Evolutionary conservation across 2,329 filamentous ascomycete species (phyloP).

Genomic region (Colletotrichum cuscutae): DNA sequence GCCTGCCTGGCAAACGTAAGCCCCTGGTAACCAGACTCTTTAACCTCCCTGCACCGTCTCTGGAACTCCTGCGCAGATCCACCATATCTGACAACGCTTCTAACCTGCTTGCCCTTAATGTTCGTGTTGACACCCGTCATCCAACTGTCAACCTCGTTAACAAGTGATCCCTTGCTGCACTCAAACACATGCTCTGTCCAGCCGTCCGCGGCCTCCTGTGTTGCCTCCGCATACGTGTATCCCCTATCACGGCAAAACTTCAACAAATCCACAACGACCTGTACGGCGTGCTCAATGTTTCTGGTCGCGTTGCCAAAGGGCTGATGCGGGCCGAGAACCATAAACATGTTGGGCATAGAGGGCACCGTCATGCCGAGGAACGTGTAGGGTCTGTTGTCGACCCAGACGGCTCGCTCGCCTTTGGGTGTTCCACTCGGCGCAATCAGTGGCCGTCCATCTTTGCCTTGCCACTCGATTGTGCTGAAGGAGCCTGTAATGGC

Average conservation of each 20-base stretch:
- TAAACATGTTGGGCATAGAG: background rate
- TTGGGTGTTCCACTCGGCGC: background rate
- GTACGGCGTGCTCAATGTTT: conserved; percentile 41
- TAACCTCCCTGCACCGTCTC: conserved; percentile 47
- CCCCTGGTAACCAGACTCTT: conserved; percentile 39
- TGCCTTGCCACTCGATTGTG: background rate
- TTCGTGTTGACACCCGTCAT: conserved; percentile 67
- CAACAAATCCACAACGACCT: conserved; percentile 49
- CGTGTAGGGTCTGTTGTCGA: background rate
- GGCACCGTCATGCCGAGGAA: background rate
- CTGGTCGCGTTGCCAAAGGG: background rate
- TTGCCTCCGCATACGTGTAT: conserved; percentile 51
- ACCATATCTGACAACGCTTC: conserved; percentile 57
- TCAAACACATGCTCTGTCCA: conserved; percentile 62
- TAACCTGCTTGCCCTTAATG: conserved; percentile 54
- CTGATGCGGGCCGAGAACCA: background rate
- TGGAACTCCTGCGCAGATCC: conserved; percentile 57
- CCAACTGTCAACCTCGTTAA: conserved; percentile 62
- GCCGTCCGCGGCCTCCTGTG: conserved; percentile 46
- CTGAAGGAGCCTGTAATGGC: background rate
- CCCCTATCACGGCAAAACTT: conserved; percentile 44
- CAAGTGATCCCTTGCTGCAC: conserved; percentile 54
- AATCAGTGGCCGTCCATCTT: background rate
- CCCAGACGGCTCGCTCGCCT: background rate
- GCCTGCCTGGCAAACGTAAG: conserved; percentile 10